Conservation (phyloP, 306 rosid genomes). For the Sechiopsis laciniata region DNA sequence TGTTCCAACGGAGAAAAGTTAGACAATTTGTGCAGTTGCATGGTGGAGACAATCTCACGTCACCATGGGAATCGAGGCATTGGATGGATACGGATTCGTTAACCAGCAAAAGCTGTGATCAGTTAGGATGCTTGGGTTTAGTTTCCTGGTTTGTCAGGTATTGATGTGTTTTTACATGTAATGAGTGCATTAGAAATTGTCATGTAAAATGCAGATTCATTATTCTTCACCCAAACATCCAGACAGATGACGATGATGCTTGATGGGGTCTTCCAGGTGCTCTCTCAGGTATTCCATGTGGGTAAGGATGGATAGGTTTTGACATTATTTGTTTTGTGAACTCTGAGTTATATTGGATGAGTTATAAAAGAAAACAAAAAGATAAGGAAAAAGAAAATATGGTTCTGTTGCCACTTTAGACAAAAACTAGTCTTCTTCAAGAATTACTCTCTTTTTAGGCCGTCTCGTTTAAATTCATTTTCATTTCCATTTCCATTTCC, state of each 20-base stretch:
- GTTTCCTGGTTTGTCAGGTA: slow-evolving; percentile 37
- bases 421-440: not conserved
- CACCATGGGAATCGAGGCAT: slow-evolving; percentile 19
- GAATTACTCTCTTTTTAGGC: slow-evolving; percentile 18
- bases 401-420: slow-evolving; percentile 37
- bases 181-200: slow-evolving; percentile 37
- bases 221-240: slow-evolving; percentile 36
- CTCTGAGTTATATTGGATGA: slow-evolving; percentile 11
- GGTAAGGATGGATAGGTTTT: slow-evolving; percentile 27
- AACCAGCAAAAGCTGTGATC: slow-evolving; percentile 30
- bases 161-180: slow-evolving; percentile 26
- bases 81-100: slow-evolving; percentile 26
- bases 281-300: slow-evolving; percentile 33
- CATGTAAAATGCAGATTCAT: slow-evolving; percentile 38
- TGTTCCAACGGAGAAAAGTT: slow-evolving; percentile 35
- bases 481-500: too few species aligned
- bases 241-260: slow-evolving; percentile 11
- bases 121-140: slow-evolving; percentile 32
- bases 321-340: slow-evolving; percentile 31
- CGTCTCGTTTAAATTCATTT: not conserved
- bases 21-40: slow-evolving; percentile 21
- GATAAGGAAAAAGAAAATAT: not conserved
- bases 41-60: slow-evolving; percentile 25
- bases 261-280: slow-evolving; percentile 30
- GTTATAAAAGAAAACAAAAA: not conserved